phyloP scores from a whole-genome alignment of 108 stramenopile genomes.

The Skeletonema potamos region DNA sequence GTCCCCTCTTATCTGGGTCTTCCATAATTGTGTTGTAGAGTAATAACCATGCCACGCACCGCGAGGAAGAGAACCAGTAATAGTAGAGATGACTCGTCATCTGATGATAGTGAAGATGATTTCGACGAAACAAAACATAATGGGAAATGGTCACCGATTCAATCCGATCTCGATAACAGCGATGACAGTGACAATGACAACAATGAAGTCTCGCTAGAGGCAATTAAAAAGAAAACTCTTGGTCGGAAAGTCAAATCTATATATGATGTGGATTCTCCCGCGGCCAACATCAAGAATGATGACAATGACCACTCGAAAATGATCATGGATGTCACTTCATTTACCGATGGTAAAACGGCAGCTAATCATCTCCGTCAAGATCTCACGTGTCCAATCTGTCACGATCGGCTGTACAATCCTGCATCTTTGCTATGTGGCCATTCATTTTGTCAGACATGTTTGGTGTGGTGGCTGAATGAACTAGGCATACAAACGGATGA shows the following conservation, averaged over 20 bases:
- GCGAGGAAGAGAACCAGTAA: neutral
- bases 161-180: neutral
- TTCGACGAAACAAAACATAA: neutral
- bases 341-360: slow-evolving; percentile 16
- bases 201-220: slow-evolving; percentile 36
- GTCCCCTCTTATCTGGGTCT: too few species aligned
- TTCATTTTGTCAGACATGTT: slow-evolving; percentile 67
- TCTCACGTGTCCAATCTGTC: slow-evolving; percentile 64
- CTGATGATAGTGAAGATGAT: neutral
- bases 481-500: neutral
- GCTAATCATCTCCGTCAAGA: slow-evolving; percentile 38
- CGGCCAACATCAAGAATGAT: neutral
- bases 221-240: slow-evolving; percentile 35
- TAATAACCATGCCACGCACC: neutral
- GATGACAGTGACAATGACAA: slow-evolving; percentile 20
- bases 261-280: slow-evolving; percentile 2
- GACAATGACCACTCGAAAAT: neutral
- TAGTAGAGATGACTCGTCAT: neutral
- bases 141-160: slow-evolving; percentile 26
- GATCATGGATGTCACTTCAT: slow-evolving; percentile 14
- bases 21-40: too few species aligned
- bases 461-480: slow-evolving; percentile 60
- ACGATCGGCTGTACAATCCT: slow-evolving; percentile 60
- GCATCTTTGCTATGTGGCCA: slow-evolving; percentile 66
- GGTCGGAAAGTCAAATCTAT: slow-evolving; percentile 29